Evolutionary conservation across 2,329 filamentous ascomycete genomes (phyloP).

Genomic region (Epichloe bromicola): DNA sequence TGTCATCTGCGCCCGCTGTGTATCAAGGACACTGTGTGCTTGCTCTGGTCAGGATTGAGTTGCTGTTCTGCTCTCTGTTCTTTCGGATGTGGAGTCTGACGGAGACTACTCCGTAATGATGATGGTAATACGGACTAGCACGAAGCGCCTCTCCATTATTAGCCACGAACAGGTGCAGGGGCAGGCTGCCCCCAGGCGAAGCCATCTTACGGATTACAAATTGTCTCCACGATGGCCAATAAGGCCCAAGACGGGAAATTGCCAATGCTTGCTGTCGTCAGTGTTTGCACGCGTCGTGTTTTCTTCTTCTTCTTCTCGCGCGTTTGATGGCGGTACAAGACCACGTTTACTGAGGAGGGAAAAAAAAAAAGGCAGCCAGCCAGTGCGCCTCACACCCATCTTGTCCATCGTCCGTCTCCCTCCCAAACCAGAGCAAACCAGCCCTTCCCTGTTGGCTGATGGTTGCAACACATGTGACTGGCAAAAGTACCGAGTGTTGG

Average conservation of each 20-base stretch:
- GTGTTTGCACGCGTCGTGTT: background rate
- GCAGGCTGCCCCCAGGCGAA: background rate
- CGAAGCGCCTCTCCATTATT: background rate
- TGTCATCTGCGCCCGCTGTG: background rate
- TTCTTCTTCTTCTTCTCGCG: background rate
- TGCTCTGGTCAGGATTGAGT: too few species aligned
- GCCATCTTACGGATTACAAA: background rate
- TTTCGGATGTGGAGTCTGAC: too few species aligned
- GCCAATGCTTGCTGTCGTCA: background rate
- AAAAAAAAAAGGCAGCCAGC: background rate
- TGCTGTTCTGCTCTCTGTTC: too few species aligned
- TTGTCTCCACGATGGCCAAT: background rate
- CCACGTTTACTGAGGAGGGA: background rate
- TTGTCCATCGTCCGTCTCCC: background rate
- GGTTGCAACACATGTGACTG: background rate
- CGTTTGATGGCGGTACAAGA: too few species aligned
- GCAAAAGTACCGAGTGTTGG: too few species aligned
- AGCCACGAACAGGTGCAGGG: background rate
- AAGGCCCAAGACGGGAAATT: constrained; percentile 1
- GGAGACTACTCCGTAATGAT: too few species aligned
- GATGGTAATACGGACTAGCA: background rate
- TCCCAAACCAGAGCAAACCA: background rate
- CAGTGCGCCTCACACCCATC: background rate
- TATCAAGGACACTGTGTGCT: too few species aligned
- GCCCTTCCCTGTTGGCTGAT: background rate